Evolutionary conservation across 306 rosid species (phyloP).

Genomic region (Malus fusca): DNA sequence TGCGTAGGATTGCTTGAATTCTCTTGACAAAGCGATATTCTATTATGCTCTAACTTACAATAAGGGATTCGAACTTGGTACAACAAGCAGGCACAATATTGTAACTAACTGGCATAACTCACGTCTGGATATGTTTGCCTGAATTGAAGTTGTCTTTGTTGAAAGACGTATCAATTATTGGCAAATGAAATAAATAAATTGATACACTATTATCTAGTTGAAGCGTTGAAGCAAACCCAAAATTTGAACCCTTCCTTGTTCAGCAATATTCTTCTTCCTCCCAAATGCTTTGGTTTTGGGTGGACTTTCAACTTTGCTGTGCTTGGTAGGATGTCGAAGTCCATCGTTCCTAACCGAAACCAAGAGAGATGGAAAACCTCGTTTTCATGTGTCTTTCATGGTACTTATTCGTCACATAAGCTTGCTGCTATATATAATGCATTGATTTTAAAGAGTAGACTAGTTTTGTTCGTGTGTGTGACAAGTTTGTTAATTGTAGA

Average conservation of each 20-base stretch:
- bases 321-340: neutral
- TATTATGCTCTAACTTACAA: too few species aligned
- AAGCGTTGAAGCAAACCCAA: neutral
- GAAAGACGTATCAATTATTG: neutral
- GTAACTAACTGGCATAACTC: too few species aligned
- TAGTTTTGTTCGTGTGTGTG: neutral
- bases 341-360: neutral
- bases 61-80: too few species aligned
- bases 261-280: neutral
- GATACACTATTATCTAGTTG: neutral
- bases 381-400: too few species aligned
- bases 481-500: constrained; percentile 18
- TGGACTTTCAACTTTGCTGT: neutral
- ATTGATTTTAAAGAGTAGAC: too few species aligned
- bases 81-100: too few species aligned
- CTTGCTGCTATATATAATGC: too few species aligned
- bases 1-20: neutral
- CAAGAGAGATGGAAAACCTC: neutral
- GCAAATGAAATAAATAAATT: neutral
- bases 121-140: too few species aligned
- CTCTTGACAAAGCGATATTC: too few species aligned
- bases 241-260: neutral
- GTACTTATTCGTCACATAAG: too few species aligned
- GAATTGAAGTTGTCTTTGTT: too few species aligned
- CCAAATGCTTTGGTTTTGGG: neutral